Percentiles rank a stretch among this genome's conserved stretches.
phyloP scores from a whole-genome alignment of 1,284 basidiomycete genomes.

The Heliocybe sulcata region DNA sequence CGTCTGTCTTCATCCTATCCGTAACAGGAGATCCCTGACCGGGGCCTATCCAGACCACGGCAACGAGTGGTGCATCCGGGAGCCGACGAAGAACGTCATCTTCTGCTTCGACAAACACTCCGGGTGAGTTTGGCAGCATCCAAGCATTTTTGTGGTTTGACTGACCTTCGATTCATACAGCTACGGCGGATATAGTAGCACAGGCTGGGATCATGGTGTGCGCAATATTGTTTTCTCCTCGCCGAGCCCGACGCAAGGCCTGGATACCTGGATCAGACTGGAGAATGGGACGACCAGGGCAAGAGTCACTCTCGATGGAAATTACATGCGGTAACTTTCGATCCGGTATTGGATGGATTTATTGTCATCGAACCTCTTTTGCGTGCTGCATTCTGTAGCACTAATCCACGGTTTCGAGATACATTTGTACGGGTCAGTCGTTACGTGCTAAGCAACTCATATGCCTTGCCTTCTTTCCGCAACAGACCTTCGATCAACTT shows the following conservation, averaged over 20 bases:
- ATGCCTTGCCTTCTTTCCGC: constrained; percentile 4
- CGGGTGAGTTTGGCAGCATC: constrained; percentile 37
- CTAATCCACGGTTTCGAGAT: too few species aligned
- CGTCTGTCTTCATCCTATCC: constrained; percentile 7
- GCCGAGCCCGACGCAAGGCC: constrained; percentile 29
- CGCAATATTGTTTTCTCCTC: constrained; percentile 56
- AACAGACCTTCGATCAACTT: constrained; percentile 33
- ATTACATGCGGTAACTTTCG: constrained; percentile 13
- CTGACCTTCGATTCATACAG: constrained; percentile 22
- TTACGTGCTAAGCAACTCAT: constrained; percentile 2
- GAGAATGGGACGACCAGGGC: constrained; percentile 35
- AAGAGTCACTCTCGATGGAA: constrained; percentile 20
- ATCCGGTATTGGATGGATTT: too few species aligned
- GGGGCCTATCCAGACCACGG: constrained; percentile 45
- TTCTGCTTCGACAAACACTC: constrained; percentile 72
- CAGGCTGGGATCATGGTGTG: constrained; percentile 55
- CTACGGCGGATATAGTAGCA: constrained; percentile 53
- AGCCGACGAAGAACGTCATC: constrained; percentile 48
- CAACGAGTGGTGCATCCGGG: constrained; percentile 66
- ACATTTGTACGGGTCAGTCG: too few species aligned
- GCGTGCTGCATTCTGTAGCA: too few species aligned
- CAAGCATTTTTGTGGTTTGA: not conserved
- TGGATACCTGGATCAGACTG: constrained; percentile 57
- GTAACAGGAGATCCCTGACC: not conserved
- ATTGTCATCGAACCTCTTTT: too few species aligned